These are phyloP conservation scores for Myxozyma udenii DNA, from an alignment of 805 yeast genomes.

Conservation along the genomic window DNA sequence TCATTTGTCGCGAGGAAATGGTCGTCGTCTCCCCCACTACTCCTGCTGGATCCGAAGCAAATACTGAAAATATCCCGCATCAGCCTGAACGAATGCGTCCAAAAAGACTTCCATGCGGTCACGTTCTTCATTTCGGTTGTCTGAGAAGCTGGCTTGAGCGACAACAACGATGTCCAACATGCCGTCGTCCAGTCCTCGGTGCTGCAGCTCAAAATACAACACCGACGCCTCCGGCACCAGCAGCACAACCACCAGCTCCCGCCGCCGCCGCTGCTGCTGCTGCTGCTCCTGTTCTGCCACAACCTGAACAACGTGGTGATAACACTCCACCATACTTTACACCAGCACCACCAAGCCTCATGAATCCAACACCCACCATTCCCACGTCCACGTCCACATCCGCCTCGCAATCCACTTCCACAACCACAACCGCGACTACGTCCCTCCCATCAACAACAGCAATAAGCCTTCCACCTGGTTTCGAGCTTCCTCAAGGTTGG, in stretches of 20 bases:
- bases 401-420: neutral
- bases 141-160: slow-evolving; percentile 89
- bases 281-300: slow-evolving; percentile 5
- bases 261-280: slow-evolving; percentile 4
- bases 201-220: slow-evolving; percentile 1
- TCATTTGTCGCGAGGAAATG: slow-evolving; percentile 92
- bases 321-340: neutral
- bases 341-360: neutral
- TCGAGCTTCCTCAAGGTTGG: slow-evolving; percentile 29
- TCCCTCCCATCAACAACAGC: slow-evolving; percentile 1
- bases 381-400: neutral
- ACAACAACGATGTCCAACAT: slow-evolving; percentile 90
- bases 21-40: slow-evolving; percentile 33
- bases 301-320: neutral
- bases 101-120: slow-evolving; percentile 77
- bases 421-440: neutral
- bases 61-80: neutral
- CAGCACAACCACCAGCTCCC: slow-evolving; percentile 1
- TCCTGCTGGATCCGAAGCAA: neutral
- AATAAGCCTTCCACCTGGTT: slow-evolving; percentile 19
- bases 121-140: slow-evolving; percentile 85
- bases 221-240: neutral
- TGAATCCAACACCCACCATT: neutral
- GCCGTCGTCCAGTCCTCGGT: slow-evolving; percentile 66
- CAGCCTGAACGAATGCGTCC: slow-evolving; percentile 46